Evolutionary conservation across 371 early-diverging fungal species (phyloP).

Genomic region (Zychaea mexicana): DNA sequence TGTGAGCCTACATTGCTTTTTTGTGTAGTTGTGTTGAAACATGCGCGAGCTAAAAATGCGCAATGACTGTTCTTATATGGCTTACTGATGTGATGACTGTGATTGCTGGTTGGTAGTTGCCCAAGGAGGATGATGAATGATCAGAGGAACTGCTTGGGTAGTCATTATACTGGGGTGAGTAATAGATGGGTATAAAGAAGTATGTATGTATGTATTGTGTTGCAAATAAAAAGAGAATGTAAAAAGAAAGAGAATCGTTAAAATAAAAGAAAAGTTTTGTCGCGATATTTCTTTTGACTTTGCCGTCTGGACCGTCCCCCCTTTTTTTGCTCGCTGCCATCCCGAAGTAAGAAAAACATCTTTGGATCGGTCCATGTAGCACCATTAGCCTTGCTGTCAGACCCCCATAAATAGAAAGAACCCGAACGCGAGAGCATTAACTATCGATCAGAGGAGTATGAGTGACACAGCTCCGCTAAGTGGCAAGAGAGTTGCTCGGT

Average conservation of each 20-base stretch:
- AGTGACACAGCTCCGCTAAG: background rate
- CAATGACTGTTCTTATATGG: too few relatives aligned
- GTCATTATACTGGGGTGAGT: too few relatives aligned
- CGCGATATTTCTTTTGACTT: background rate
- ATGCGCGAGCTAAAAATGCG: too few relatives aligned
- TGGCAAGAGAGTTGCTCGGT: background rate
- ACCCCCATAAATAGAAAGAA: background rate
- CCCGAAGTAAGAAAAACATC: background rate
- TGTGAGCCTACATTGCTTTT: too few relatives aligned
- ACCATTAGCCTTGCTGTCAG: background rate
- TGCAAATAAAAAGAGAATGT: background rate
- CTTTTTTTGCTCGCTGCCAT: background rate
- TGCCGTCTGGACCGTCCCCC: background rate
- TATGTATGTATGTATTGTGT: background rate
- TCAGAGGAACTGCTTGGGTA: background rate
- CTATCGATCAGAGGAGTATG: background rate
- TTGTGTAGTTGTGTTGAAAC: too few relatives aligned
- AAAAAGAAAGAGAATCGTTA: background rate
- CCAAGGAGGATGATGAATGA: slow-evolving; percentile 3
- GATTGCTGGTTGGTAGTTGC: background rate
- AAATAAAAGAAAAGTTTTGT: background rate
- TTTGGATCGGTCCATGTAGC: background rate
- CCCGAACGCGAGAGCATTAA: background rate
- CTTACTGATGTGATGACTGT: background rate
- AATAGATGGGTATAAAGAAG: too few relatives aligned